These are phyloP conservation scores for Gentiana straminea DNA, from an alignment of 257 asterid genomes.

Conservation along the genomic window DNA sequence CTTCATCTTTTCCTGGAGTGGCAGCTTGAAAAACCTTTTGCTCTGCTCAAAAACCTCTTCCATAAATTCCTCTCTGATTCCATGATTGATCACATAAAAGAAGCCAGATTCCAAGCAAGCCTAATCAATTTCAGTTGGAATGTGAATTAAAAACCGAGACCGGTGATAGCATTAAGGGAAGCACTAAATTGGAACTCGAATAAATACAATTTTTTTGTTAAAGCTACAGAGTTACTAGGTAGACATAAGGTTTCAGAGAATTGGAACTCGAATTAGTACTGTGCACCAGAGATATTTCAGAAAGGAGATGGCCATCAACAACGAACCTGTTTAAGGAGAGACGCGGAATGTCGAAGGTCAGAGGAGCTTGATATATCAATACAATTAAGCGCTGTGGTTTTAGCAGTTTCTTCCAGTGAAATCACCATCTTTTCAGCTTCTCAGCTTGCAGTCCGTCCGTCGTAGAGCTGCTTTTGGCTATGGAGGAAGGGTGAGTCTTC, in stretches of 20 bases:
- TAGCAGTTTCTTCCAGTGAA: conserved; percentile 3
- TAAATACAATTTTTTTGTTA: too few relatives aligned
- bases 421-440: background rate
- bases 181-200: too few relatives aligned
- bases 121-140: conserved; percentile 21
- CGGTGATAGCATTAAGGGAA: too few relatives aligned
- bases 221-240: too few relatives aligned
- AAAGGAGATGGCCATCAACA: background rate
- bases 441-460: too few relatives aligned
- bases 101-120: conserved; percentile 87
- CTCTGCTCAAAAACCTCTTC: conserved; percentile 74
- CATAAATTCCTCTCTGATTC: conserved; percentile 60
- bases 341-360: conserved; percentile 20
- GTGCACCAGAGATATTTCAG: background rate
- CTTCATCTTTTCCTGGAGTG: conserved; percentile 76
- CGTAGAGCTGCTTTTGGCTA: too few relatives aligned
- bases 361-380: conserved; percentile 31
- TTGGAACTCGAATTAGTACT: too few relatives aligned
- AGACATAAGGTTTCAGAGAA: too few relatives aligned
- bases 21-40: conserved; percentile 51
- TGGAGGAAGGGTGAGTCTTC: too few relatives aligned
- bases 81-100: conserved; percentile 82
- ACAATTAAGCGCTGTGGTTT: conserved; percentile 11
- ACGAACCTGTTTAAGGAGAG: conserved; percentile 28
- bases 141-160: background rate